Percentiles rank a stretch among this genome's conserved stretches.
Evolutionary conservation across 441 rosid species (phyloP).

Genomic region (Erysimum cheiri): DNA sequence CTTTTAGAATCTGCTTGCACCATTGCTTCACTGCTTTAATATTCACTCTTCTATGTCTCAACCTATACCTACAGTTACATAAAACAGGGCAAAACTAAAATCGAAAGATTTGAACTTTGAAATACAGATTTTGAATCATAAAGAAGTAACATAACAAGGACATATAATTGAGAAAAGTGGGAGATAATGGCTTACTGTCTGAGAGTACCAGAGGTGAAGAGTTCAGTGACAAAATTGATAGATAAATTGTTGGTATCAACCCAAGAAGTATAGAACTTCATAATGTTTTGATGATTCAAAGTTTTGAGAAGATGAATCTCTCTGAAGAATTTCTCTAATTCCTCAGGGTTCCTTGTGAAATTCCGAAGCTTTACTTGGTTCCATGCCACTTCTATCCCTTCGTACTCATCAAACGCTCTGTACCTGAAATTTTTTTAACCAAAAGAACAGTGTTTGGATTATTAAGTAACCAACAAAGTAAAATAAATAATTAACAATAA

Average conservation of each 20-base stretch:
- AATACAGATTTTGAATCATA: background rate
- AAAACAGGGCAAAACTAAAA: background rate
- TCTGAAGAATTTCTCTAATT: conserved; percentile 72
- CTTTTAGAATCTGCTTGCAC: conserved; percentile 75
- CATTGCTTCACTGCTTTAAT: conserved; percentile 84
- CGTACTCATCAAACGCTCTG: conserved; percentile 73
- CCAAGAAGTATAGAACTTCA: conserved; percentile 85
- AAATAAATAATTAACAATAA: background rate
- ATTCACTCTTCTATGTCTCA: conserved; percentile 70
- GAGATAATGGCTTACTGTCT: conserved; percentile 58
- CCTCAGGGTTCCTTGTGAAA: conserved; percentile 71
- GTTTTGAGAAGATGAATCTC: conserved; percentile 79
- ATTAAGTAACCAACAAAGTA: too few relatives aligned
- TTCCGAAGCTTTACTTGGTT: conserved; percentile 79
- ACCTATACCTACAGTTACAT: conserved; percentile 58
- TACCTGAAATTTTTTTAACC: conserved; percentile 50
- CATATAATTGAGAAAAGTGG: background rate
- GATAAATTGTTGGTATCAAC: conserved; percentile 68
- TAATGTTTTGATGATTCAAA: conserved; percentile 71
- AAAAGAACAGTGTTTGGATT: conserved; percentile 32
- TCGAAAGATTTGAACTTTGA: conserved; percentile 23
- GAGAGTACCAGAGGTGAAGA: conserved; percentile 82
- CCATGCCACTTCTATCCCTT: conserved; percentile 85
- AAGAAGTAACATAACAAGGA: background rate
- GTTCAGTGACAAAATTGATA: conserved; percentile 80